Conservation (phyloP, 805 yeast genomes). For the Yamadazyma phyllophila region DNA sequence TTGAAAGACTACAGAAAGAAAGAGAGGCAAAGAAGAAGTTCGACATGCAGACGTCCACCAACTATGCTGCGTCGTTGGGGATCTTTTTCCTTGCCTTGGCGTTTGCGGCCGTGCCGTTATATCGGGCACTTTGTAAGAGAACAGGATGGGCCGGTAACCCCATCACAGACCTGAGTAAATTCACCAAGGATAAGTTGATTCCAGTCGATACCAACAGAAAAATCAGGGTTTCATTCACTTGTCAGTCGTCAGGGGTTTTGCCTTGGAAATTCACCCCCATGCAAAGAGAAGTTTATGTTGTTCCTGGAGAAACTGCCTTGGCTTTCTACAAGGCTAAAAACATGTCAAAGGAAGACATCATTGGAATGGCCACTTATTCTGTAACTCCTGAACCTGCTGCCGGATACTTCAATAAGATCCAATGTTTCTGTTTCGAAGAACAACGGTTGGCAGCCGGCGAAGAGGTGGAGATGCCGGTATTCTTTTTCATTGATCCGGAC, state of each 20-base stretch:
- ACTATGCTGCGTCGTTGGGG: constrained; percentile 67
- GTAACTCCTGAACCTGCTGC: constrained; percentile 97
- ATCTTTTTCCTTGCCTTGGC: constrained; percentile 72
- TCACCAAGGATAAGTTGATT: constrained; percentile 81
- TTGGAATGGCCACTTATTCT: constrained; percentile 98
- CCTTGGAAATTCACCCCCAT: constrained; percentile 97
- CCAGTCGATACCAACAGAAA: constrained; percentile 86
- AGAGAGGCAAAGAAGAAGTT: constrained; percentile 27
- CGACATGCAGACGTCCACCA: constrained; percentile 55
- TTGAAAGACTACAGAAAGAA: constrained; percentile 18
- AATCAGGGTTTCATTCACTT: constrained; percentile 81
- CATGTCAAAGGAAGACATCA: constrained; percentile 78
- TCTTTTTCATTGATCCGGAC: constrained; percentile 47
- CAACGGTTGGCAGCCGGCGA: constrained; percentile 92
- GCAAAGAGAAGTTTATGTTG: constrained; percentile 86
- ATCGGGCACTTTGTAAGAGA: constrained; percentile 86
- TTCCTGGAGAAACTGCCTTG: constrained; percentile 97
- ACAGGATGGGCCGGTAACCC: constrained; percentile 98
- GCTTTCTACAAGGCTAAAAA: constrained; percentile 95
- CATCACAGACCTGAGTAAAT: constrained; percentile 74
- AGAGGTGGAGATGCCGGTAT: constrained; percentile 98
- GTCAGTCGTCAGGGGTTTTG: constrained; percentile 83
- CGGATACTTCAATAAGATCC: constrained; percentile 93
- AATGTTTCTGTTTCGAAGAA: constrained; percentile 97
- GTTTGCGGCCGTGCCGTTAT: constrained; percentile 90